These are phyloP conservation scores for Myxozyma monticola DNA, from an alignment of 805 yeast species.

Conservation along the genomic window DNA sequence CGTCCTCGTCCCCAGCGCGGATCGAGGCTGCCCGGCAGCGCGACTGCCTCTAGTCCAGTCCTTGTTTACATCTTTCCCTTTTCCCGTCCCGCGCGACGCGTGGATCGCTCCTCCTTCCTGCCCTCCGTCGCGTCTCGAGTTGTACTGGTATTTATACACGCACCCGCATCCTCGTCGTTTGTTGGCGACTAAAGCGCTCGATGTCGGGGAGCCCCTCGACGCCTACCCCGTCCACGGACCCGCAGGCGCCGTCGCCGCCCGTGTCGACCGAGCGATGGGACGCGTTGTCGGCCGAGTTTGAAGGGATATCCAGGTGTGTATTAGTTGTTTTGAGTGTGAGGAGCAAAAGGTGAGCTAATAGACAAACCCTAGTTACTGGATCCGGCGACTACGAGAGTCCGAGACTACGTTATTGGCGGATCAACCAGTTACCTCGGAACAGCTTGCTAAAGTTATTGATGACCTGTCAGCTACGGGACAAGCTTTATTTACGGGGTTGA, in stretches of 20 bases:
- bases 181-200: no score
- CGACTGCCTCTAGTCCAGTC: no score
- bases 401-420: constrained; percentile 2
- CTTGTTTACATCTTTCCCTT: no score
- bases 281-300: constrained; percentile 20
- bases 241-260: constrained; percentile 4
- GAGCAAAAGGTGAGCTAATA: background rate
- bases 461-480: constrained; percentile 20
- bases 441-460: constrained; percentile 10
- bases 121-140: no score
- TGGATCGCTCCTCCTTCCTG: no score
- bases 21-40: no score
- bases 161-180: no score
- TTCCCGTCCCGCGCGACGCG: no score
- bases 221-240: no score
- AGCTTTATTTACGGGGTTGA: constrained; percentile 17
- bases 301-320: constrained; percentile 19
- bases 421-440: constrained; percentile 5
- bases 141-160: no score
- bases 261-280: constrained; percentile 17
- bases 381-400: constrained; percentile 11
- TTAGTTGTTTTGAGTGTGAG: background rate
- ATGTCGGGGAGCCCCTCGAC: no score
- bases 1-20: no score
- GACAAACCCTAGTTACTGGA: constrained; percentile 14